Evolutionary conservation across 768 basidiomycete species (phyloP).

Genomic region (Mycena floridula): DNA sequence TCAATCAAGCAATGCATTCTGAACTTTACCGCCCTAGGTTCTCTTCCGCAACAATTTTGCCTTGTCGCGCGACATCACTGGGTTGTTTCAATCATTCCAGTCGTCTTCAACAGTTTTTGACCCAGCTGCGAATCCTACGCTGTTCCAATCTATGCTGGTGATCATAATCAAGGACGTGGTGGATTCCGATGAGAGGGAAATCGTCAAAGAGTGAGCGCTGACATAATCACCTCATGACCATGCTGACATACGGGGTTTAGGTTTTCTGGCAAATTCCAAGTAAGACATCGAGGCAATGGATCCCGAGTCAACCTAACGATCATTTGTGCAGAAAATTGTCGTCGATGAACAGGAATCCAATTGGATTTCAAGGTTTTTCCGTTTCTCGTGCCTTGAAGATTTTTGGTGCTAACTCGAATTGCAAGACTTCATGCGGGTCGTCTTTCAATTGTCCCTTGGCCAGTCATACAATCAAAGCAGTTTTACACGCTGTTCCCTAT

Average conservation of each 20-base stretch:
- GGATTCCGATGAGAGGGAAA: slow-evolving; percentile 54
- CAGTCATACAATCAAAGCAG: slow-evolving; percentile 55
- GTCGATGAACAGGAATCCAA: slow-evolving; percentile 55
- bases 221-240: neutral
- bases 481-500: slow-evolving; percentile 52
- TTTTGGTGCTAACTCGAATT: too few species aligned
- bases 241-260: too few species aligned
- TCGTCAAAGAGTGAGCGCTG: slow-evolving; percentile 44
- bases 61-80: slow-evolving; percentile 51
- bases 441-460: slow-evolving; percentile 59
- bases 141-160: slow-evolving; percentile 53
- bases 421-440: slow-evolving; percentile 50
- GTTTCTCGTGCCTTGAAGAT: too few species aligned
- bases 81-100: slow-evolving; percentile 58
- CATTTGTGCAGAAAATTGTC: slow-evolving; percentile 41
- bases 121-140: slow-evolving; percentile 47
- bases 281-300: too few species aligned
- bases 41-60: slow-evolving; percentile 65
- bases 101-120: slow-evolving; percentile 51
- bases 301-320: too few species aligned
- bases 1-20: neutral
- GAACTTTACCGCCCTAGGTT: slow-evolving; percentile 33
- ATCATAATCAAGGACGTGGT: slow-evolving; percentile 71
- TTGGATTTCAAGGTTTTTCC: slow-evolving; percentile 59
- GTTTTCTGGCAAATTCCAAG: slow-evolving; percentile 47